These are phyloP conservation scores for Fraxinus latifolia DNA, from an alignment of 305 asterid species.

Conservation along the genomic window DNA sequence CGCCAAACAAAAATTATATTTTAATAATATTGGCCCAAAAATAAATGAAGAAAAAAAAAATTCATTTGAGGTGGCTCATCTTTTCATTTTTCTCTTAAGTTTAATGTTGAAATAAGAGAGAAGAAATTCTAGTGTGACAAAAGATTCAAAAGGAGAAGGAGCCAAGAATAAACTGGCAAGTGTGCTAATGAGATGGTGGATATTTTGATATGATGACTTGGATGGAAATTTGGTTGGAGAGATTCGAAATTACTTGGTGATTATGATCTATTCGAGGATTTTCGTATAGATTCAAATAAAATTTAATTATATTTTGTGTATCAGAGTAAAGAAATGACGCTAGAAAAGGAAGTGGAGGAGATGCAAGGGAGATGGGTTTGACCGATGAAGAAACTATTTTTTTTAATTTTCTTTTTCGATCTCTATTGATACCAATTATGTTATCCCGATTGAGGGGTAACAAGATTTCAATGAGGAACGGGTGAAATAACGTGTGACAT, in stretches of 20 bases:
- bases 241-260: background rate
- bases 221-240: background rate
- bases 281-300: background rate
- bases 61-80: background rate
- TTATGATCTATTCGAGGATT: background rate
- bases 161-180: background rate
- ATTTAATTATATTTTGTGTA: background rate
- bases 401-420: background rate
- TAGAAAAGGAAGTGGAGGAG: background rate
- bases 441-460: background rate
- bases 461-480: background rate
- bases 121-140: background rate
- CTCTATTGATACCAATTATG: background rate
- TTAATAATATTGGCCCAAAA: background rate
- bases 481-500: background rate
- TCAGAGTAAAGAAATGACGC: background rate
- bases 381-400: background rate
- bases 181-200: background rate
- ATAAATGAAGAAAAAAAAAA: too few species aligned
- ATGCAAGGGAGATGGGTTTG: background rate
- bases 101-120: background rate
- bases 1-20: background rate
- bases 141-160: background rate
- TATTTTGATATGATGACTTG: background rate
- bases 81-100: background rate